Conservation (phyloP, 257 asterid genomes). For the Nicotiana otophora region DNA sequence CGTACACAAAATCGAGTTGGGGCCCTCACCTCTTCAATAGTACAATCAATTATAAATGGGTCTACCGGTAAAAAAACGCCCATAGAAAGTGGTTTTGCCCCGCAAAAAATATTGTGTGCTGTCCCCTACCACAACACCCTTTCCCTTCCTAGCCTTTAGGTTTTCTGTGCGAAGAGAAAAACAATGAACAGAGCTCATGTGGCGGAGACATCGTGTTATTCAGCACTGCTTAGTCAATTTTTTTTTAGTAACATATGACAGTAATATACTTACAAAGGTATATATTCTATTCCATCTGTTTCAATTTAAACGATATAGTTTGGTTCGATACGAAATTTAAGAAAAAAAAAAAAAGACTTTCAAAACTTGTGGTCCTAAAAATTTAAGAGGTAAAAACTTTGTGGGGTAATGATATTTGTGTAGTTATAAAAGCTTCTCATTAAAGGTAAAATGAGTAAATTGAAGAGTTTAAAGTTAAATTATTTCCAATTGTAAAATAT, state of each 20-base stretch:
- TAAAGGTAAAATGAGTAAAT: too few species aligned
- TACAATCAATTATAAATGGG: not conserved
- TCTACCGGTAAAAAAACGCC: not conserved
- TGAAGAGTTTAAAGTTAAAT: too few species aligned
- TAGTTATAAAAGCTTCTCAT: too few species aligned
- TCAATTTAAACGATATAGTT: too few species aligned
- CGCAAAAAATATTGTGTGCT: not conserved
- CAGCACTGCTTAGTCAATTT: too few species aligned
- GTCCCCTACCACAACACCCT: not conserved
- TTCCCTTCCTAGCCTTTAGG: not conserved
- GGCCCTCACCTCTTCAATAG: not conserved
- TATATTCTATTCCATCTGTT: too few species aligned
- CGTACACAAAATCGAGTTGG: not conserved
- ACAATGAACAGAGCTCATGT: not conserved
- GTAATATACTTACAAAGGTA: too few species aligned
- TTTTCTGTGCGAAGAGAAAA: not conserved
- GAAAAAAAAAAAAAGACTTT: too few species aligned
- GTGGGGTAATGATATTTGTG: too few species aligned
- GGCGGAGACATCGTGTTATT: not conserved
- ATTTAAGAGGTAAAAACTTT: rapidly evolving
- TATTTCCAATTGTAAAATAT: too few species aligned
- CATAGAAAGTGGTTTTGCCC: not conserved
- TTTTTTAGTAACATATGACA: too few species aligned
- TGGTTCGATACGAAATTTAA: rapidly evolving
- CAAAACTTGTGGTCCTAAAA: too few species aligned